These are phyloP conservation scores for Naumovozyma baii DNA, from an alignment of 805 yeast genomes.

Conservation along the genomic window DNA sequence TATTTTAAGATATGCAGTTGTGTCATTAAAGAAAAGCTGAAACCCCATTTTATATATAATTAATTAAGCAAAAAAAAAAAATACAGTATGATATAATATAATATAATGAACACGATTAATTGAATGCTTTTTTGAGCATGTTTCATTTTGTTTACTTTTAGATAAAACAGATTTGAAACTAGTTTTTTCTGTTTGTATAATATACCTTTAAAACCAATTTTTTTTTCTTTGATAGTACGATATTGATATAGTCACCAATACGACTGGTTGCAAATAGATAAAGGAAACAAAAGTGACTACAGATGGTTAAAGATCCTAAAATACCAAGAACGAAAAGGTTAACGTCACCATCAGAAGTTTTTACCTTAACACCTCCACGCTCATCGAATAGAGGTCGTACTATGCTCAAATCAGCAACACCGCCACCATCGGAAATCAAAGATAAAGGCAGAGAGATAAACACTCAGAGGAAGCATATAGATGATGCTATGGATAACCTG, in stretches of 20 bases:
- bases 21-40: background rate
- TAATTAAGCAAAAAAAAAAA: no score
- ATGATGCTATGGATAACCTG: background rate
- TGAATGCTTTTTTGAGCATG: no score
- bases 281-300: background rate
- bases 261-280: no score
- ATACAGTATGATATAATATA: background rate
- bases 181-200: no score
- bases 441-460: background rate
- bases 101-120: background rate
- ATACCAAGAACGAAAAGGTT: background rate
- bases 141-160: no score
- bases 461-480: background rate
- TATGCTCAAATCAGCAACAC: background rate
- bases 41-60: background rate
- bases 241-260: no score
- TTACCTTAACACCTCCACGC: no score
- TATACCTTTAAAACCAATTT: no score
- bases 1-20: slow-evolving; percentile 24
- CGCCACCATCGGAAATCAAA: background rate
- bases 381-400: no score
- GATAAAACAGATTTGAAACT: no score
- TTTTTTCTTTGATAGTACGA: no score
- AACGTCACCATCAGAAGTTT: no score
- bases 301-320: background rate